A percentile compares a stretch with the other conserved stretches of the same genome.
These are phyloP conservation scores for Pseudomonodictys pantanalensis DNA, from an alignment of 495 filamentous ascomycete species.

Conservation along the genomic window DNA sequence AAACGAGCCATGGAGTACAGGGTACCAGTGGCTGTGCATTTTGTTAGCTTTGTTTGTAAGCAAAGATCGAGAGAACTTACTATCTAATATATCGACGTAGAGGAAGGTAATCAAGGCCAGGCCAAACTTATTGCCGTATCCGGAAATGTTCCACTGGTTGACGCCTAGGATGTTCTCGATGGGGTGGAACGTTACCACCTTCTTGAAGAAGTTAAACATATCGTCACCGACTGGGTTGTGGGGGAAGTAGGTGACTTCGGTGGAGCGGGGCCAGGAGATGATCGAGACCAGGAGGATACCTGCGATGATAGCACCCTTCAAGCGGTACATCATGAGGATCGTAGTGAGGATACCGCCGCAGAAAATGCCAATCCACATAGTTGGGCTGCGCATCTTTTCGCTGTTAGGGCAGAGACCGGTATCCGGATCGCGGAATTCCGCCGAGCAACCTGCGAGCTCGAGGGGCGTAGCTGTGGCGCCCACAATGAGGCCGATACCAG, in stretches of 20 bases:
- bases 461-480: conserved; percentile 59
- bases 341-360: conserved; percentile 73
- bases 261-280: conserved; percentile 76
- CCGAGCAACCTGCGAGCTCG: conserved; percentile 65
- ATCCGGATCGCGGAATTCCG: conserved; percentile 35
- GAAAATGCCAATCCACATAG: conserved; percentile 82
- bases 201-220: conserved; percentile 77
- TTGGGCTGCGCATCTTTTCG: conserved; percentile 70
- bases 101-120: conserved; percentile 79
- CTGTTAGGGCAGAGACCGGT: conserved; percentile 51
- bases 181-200: conserved; percentile 75
- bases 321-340: conserved; percentile 74
- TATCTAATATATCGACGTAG: conserved; percentile 80
- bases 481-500: conserved; percentile 71
- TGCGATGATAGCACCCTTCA: conserved; percentile 77
- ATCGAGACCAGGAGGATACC: conserved; percentile 79
- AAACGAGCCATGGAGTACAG: conserved; percentile 83
- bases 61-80: conserved; percentile 11
- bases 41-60: background rate
- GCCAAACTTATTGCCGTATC: conserved; percentile 66
- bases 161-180: conserved; percentile 63
- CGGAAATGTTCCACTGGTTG: conserved; percentile 64
- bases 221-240: conserved; percentile 61
- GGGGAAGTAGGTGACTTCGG: conserved; percentile 73
- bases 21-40: conserved; percentile 56